Evolutionary conservation across 352 stramenopile genomes (phyloP).

Genomic region (Phytophthora pistaciae): DNA sequence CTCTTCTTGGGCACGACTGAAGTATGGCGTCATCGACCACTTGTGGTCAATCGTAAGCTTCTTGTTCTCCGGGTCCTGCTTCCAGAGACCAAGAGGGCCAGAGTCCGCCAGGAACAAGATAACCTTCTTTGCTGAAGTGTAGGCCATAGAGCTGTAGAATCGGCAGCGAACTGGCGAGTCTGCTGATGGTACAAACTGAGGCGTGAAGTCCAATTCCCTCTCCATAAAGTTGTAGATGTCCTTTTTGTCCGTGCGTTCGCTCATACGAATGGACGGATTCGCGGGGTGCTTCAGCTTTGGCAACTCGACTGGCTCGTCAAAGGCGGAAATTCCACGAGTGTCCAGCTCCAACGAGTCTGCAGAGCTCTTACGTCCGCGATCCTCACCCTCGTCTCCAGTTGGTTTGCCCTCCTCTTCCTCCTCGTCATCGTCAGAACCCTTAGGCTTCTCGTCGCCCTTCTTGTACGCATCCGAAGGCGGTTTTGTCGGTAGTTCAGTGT

Average conservation of each 20-base stretch:
- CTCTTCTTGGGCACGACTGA: slow-evolving; percentile 86
- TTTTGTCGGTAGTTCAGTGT: slow-evolving; percentile 66
- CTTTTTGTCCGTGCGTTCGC: slow-evolving; percentile 69
- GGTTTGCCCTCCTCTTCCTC: slow-evolving; percentile 34
- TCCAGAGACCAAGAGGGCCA: slow-evolving; percentile 84
- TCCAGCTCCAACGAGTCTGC: slow-evolving; percentile 85
- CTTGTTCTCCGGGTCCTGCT: slow-evolving; percentile 74
- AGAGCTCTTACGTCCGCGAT: slow-evolving; percentile 69
- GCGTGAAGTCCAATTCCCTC: slow-evolving; percentile 84
- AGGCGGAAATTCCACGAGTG: slow-evolving; percentile 75
- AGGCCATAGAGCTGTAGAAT: slow-evolving; percentile 91
- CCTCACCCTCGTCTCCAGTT: slow-evolving; percentile 38
- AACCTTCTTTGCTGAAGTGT: slow-evolving; percentile 87
- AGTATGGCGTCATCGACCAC: slow-evolving; percentile 90
- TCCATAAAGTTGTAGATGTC: slow-evolving; percentile 91
- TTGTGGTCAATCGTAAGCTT: slow-evolving; percentile 80
- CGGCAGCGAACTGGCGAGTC: slow-evolving; percentile 89
- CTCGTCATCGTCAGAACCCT: slow-evolving; percentile 30
- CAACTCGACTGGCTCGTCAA: slow-evolving; percentile 66
- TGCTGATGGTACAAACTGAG: slow-evolving; percentile 86
- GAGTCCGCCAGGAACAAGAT: slow-evolving; percentile 90
- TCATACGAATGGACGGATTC: slow-evolving; percentile 52
- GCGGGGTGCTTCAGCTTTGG: slow-evolving; percentile 43
- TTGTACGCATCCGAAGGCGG: slow-evolving; percentile 48
- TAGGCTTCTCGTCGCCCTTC: slow-evolving; percentile 39